Percentiles rank a stretch among this genome's conserved stretches.
Evolutionary conservation across 2,329 filamentous ascomycete species (phyloP).

Genomic region (Monosporascus ibericus): DNA sequence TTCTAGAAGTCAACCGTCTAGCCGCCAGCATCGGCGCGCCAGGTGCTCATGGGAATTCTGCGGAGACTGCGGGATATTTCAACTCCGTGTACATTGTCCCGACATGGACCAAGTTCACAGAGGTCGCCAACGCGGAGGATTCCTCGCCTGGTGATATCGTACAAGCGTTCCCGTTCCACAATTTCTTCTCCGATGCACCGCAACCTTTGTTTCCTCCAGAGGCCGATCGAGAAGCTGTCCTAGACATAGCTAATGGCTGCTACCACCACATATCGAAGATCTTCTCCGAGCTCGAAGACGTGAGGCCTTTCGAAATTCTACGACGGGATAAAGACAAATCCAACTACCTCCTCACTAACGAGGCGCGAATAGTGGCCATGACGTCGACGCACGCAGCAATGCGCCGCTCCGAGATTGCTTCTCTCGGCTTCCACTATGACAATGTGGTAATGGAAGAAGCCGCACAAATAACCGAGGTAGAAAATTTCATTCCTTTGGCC

Average conservation of each 20-base stretch:
- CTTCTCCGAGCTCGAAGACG: conserved; percentile 87
- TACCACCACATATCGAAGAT: conserved; percentile 84
- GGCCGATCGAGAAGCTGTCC: conserved; percentile 56
- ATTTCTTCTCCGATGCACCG: conserved; percentile 81
- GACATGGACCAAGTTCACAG: conserved; percentile 80
- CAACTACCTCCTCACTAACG: conserved; percentile 90
- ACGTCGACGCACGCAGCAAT: conserved; percentile 97
- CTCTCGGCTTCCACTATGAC: conserved; percentile 93
- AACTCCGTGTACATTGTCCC: conserved; percentile 86
- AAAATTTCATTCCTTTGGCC: conserved; percentile 93
- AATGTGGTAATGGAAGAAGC: conserved; percentile 99
- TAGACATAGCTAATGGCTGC: conserved; percentile 78
- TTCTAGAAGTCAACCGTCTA: conserved; percentile 79
- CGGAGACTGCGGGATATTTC: conserved; percentile 96
- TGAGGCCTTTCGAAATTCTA: conserved; percentile 90
- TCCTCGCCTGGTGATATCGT: conserved; percentile 57
- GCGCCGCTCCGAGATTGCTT: conserved; percentile 81
- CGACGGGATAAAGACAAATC: conserved; percentile 85
- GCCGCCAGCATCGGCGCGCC: conserved; percentile 80
- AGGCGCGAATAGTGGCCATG: conserved; percentile 98
- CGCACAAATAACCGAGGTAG: conserved; percentile 94
- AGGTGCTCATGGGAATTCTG: conserved; percentile 91
- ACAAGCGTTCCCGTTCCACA: conserved; percentile 76
- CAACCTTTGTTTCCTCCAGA: conserved; percentile 73
- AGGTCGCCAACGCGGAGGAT: conserved; percentile 51